Evolutionary conservation across 768 basidiomycete species (phyloP).

Genomic region (Daedalea quercina): DNA sequence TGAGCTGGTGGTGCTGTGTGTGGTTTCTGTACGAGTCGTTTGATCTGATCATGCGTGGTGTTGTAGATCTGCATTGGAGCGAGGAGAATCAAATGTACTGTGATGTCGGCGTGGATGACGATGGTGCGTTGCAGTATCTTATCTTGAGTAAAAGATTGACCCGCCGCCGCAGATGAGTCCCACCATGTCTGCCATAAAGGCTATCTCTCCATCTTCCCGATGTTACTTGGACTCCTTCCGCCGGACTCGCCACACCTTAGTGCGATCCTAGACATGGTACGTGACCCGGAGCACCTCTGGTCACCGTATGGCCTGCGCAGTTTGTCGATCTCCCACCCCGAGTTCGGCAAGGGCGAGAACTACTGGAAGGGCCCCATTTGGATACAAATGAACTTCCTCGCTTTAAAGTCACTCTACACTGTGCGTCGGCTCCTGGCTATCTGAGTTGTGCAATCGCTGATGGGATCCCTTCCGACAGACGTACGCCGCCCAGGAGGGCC

Average conservation of each 20-base stretch:
- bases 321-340: slow-evolving; percentile 79
- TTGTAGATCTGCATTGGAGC: slow-evolving; percentile 86
- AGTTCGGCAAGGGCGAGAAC: slow-evolving; percentile 89
- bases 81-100: slow-evolving; percentile 90
- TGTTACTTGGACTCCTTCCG: slow-evolving; percentile 77
- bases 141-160: neutral
- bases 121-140: slow-evolving; percentile 44
- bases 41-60: neutral
- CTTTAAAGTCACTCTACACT: slow-evolving; percentile 71
- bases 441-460: neutral
- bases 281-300: slow-evolving; percentile 84
- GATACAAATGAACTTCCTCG: slow-evolving; percentile 97
- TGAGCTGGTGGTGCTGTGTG: slow-evolving; percentile 22
- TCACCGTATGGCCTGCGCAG: slow-evolving; percentile 86
- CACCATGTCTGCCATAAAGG: slow-evolving; percentile 87
- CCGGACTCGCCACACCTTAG: slow-evolving; percentile 75
- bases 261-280: slow-evolving; percentile 73
- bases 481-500: slow-evolving; percentile 76
- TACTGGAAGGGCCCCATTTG: slow-evolving; percentile 98
- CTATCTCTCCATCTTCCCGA: slow-evolving; percentile 91
- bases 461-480: slow-evolving; percentile 39
- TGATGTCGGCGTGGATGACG: slow-evolving; percentile 76
- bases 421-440: slow-evolving; percentile 38
- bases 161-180: slow-evolving; percentile 67
- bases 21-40: neutral